Evolutionary conservation across 495 filamentous ascomycete genomes (phyloP).

Genomic region (Letharia columbiana): DNA sequence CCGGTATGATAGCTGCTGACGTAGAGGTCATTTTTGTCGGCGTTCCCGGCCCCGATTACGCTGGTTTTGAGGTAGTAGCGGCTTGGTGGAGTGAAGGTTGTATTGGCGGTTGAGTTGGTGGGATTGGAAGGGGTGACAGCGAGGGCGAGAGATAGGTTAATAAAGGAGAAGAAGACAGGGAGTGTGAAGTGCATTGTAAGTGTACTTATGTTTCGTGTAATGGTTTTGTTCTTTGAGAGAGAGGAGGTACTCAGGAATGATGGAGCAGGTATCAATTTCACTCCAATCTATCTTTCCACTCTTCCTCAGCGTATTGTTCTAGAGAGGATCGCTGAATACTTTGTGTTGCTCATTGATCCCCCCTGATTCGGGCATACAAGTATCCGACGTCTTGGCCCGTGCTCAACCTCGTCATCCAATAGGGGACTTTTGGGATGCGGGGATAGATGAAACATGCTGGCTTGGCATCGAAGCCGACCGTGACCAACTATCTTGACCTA

Average conservation of each 20-base stretch:
- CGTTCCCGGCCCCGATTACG: conserved; percentile 24
- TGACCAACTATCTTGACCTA: no score
- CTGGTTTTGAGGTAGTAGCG: conserved; percentile 40
- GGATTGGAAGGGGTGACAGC: not conserved
- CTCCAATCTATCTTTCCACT: no score
- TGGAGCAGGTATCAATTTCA: no score
- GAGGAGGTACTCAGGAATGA: not conserved
- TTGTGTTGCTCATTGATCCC: no score
- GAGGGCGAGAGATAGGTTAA: not conserved
- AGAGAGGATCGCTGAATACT: no score
- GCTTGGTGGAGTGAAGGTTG: conserved; percentile 23
- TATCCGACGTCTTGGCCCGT: no score
- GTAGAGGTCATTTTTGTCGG: conserved; percentile 33
- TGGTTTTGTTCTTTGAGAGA: not conserved
- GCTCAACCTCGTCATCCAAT: no score
- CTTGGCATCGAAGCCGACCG: no score
- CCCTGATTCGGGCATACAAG: no score
- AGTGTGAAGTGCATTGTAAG: not conserved
- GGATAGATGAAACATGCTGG: not conserved
- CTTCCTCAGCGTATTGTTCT: no score
- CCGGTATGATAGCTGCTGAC: conserved; percentile 41
- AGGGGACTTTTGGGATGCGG: not conserved
- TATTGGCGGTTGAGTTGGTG: conserved; percentile 5
- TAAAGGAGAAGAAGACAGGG: not conserved
- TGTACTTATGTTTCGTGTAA: not conserved